Base-by-base conservation (phyloP, 202 grass and related monocot genomes). In the Bolboschoenoplectus hybrid region DNA sequence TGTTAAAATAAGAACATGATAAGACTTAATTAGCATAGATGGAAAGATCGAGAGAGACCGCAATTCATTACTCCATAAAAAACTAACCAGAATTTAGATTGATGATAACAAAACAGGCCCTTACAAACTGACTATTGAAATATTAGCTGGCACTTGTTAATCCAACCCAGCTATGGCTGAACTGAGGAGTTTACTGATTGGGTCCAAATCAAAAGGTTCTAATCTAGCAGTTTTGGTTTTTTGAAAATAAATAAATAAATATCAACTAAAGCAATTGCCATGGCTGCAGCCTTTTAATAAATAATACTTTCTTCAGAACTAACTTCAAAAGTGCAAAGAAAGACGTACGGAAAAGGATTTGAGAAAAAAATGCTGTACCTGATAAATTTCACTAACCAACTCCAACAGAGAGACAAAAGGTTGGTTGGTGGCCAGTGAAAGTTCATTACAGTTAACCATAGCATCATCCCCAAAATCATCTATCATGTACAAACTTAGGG, bases 341-440 rank as follows among this genome's bases (percentile, higher is more conserved):
- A 57, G 0, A 57, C 13, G 1, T 40, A 36, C 3, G 52, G 34
- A 17, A 58, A 53, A 9, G 2, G 88, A 84, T 62, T 53, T 53
- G 9, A 14, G 47, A 10, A 3, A 75, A 64, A 81, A 56, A 67
- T 85, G 40, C 7, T 81, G 39, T 89, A 98, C 96, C 90, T 94
- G 90, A 86, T 98, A 98, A 75, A 98, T 98, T 86, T 95, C 84
- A 63, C 89, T 92, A 79, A 98, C 74, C 74, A 98, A 88, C 87
- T 98, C 93, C 85, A 98, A 86, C 34, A 98, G 79, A 57, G 96
- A 98, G 73, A 95, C 84, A 62, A 95, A 98, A 85, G 96, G 86
- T 43, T 94, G 89, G 77, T 71, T 88, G 77, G 39, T 80, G 67
- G 73, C 49, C 65, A 82, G 60, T 64, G 81, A 72, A 90, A 36